These are phyloP conservation scores for Eucalyptus regnans DNA, from an alignment of 345 rosid species.

Conservation along the genomic window DNA sequence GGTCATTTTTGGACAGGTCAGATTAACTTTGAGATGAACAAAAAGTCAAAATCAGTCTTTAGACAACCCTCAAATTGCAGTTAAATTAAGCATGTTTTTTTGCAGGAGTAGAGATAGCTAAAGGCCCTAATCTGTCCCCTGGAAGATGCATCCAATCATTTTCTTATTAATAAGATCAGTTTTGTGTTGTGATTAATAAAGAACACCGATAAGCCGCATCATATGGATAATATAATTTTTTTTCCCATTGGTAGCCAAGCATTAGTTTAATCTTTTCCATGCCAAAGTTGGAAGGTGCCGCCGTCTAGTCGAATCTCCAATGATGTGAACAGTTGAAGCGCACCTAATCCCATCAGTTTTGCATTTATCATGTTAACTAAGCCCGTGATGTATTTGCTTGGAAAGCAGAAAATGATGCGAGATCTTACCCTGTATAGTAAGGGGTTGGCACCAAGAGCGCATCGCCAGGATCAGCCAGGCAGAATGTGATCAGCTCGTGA, in stretches of 20 bases:
- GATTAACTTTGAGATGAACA: no score
- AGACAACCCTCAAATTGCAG: no score
- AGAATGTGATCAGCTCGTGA: conserved; percentile 67
- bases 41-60: no score
- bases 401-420: not conserved
- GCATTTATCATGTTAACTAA: not conserved
- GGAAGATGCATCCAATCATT: not conserved
- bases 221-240: not conserved
- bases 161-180: not conserved
- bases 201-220: not conserved
- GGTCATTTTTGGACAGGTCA: no score
- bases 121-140: no score
- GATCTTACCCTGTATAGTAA: conserved; percentile 85
- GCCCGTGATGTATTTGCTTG: not conserved
- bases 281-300: not conserved
- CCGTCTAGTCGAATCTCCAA: not conserved
- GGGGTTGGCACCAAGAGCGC: conserved; percentile 93
- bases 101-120: no score
- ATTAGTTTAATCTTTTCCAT: not conserved
- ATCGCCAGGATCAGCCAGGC: conserved; percentile 85
- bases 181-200: not conserved
- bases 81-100: no score
- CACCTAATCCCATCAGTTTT: not conserved
- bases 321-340: not conserved
- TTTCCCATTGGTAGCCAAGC: not conserved